A percentile compares a stretch with the other conserved stretches of the same genome.
phyloP scores from a whole-genome alignment of 2,329 filamentous ascomycete species.

The Epichloe elymi region DNA sequence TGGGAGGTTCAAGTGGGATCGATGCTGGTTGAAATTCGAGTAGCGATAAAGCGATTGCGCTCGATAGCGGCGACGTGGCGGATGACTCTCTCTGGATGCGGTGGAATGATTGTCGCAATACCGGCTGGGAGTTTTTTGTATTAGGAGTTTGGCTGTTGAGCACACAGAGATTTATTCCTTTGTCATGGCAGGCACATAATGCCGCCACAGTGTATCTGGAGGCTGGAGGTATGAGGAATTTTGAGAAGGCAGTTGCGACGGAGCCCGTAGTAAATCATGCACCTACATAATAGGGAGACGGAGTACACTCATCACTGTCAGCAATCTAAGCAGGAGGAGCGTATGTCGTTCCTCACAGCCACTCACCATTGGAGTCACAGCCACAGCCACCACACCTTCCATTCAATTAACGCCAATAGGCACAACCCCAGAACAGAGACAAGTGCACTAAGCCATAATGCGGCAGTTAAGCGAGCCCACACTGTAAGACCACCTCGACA shows the following conservation, averaged over 20 bases:
- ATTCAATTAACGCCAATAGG: conserved; percentile 12
- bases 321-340: neutral
- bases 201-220: neutral
- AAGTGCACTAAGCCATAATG: conserved; percentile 15
- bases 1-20: neutral
- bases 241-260: neutral
- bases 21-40: neutral
- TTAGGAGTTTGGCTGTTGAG: neutral
- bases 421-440: conserved; percentile 3
- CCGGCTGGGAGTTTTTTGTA: neutral
- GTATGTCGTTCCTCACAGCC: neutral
- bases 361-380: neutral
- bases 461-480: conserved; percentile 29
- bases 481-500: conserved; percentile 18
- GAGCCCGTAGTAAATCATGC: neutral
- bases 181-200: conserved; percentile 5
- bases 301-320: neutral
- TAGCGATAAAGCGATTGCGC: neutral
- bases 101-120: neutral
- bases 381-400: neutral
- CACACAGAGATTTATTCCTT: neutral
- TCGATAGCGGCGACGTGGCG: neutral
- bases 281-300: no score
- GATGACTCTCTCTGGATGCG: conserved; percentile 2
- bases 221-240: neutral